A percentile compares a stretch with the other conserved stretches of the same genome.
These are phyloP conservation scores for Penicillium sp. DNA, from an alignment of 2,329 filamentous ascomycete genomes.

Conservation along the genomic window DNA sequence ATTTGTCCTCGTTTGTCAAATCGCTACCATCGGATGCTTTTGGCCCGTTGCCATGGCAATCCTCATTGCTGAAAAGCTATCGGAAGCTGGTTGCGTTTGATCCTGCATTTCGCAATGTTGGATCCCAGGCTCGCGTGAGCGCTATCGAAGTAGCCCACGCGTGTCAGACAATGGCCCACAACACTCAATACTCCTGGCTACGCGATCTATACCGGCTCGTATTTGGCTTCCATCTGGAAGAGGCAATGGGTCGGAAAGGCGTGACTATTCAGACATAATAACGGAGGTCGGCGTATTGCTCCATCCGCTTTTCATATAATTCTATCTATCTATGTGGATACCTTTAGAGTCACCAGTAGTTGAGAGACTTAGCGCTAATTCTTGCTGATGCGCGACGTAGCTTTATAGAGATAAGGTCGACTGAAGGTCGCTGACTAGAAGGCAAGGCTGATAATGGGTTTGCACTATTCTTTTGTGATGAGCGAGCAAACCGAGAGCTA, in stretches of 20 bases:
- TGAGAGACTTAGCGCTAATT: not conserved
- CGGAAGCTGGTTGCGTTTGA: slow-evolving; percentile 78
- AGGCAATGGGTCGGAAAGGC: slow-evolving; percentile 69
- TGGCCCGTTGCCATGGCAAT: slow-evolving; percentile 71
- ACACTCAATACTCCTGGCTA: slow-evolving; percentile 76
- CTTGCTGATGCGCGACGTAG: not conserved
- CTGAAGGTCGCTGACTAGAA: too few species aligned
- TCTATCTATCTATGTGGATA: not conserved
- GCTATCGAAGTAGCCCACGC: slow-evolving; percentile 80
- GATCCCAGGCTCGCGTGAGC: slow-evolving; percentile 39
- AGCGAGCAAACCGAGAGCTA: too few species aligned
- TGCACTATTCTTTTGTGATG: too few species aligned
- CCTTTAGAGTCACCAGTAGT: not conserved
- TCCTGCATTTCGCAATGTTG: slow-evolving; percentile 60
- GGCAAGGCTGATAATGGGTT: too few species aligned
- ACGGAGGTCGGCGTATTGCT: not conserved
- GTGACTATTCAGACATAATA: slow-evolving; percentile 48
- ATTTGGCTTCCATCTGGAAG: slow-evolving; percentile 81
- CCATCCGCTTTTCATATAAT: not conserved
- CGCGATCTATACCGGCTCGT: slow-evolving; percentile 81
- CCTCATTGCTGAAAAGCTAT: slow-evolving; percentile 74
- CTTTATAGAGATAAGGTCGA: not conserved
- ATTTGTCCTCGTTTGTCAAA: slow-evolving; percentile 76
- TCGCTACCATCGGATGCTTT: slow-evolving; percentile 76
- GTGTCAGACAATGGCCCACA: slow-evolving; percentile 73